Base-by-base conservation (phyloP, 495 filamentous ascomycete genomes). In the Talaromyces proteolyticus region DNA sequence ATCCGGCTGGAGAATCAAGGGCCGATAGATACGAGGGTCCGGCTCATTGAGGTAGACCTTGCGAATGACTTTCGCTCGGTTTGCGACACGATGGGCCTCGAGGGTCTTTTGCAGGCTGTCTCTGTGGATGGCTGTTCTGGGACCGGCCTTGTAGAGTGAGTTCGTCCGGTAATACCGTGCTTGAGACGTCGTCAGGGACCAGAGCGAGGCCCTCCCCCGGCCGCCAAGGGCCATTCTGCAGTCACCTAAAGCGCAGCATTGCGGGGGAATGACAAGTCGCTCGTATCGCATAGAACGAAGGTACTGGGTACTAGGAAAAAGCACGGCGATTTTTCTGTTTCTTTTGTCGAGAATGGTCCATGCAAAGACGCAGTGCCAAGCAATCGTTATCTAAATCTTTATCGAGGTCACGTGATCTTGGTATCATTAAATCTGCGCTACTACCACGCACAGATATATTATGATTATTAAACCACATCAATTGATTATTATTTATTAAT, bases 31-130 rank as follows among this genome's bases (percentile, higher is more conserved):
- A 16, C 21, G 42, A 21, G 3, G 26, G 19, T 11, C 29, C 25
- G 46, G 43, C 19, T 49, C 22, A 17, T 37, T 39, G n/a, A 2
- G 24, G 12, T 49, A 7, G 3, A 65, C 39, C 50, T 69, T 73
- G 34, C 74, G 73, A 24, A 79, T 63, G 22, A 75, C 43, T 16
- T 65, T 55, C 20, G 65, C 63, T 45, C 71, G 66, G 54, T 81
- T 81, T 11, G 62, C 57, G 6, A 55, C 56, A 34, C 76, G 75
- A 55, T 81, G 78, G 18, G 75, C 74, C 48, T 76, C 70, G 39
- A 81, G 65, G 3, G 78, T 81, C 46, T 68, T 69, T 25, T 55
- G 43, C 17, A 51, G 20, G 20, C 47, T 49, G 17, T 23, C 40
- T 40, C n/a, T 49, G 20, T 39, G 7, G 6, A 49, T 19, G 1